phyloP scores from a whole-genome alignment of 2,329 filamentous ascomycete genomes.

The Aspergillus oerlinghausenensis region DNA sequence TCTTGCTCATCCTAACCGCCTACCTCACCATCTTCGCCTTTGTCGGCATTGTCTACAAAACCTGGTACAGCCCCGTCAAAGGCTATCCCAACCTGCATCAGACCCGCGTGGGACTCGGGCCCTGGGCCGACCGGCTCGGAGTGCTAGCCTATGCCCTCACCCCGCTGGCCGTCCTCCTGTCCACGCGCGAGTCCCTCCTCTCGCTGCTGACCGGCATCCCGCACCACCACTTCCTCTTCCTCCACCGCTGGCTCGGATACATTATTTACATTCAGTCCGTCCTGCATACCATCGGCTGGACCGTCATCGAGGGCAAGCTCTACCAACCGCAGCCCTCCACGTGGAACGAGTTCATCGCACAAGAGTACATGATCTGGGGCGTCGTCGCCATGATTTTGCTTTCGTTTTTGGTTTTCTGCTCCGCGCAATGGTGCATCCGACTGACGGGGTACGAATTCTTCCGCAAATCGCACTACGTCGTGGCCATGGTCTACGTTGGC shows the following conservation, averaged over 20 bases:
- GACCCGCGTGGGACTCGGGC: slow-evolving; percentile 61
- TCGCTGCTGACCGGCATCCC: slow-evolving; percentile 67
- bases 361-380: slow-evolving; percentile 70
- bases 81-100: slow-evolving; percentile 52
- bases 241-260: slow-evolving; percentile 72
- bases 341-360: slow-evolving; percentile 53
- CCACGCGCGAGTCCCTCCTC: slow-evolving; percentile 65
- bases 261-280: slow-evolving; percentile 65
- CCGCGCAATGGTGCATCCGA: slow-evolving; percentile 56
- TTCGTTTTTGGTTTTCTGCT: slow-evolving; percentile 57
- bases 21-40: slow-evolving; percentile 68
- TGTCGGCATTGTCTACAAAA: slow-evolving; percentile 63
- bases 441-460: slow-evolving; percentile 73
- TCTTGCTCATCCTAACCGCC: slow-evolving; percentile 53
- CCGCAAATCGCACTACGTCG: slow-evolving; percentile 66
- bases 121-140: slow-evolving; percentile 65
- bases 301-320: slow-evolving; percentile 58
- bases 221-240: slow-evolving; percentile 72
- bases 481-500: slow-evolving; percentile 70
- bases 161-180: slow-evolving; percentile 63
- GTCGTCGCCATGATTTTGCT: slow-evolving; percentile 64
- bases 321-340: slow-evolving; percentile 67
- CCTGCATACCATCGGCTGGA: slow-evolving; percentile 69
- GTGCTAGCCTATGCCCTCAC: slow-evolving; percentile 70
- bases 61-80: slow-evolving; percentile 66